Percentiles rank a stretch among this genome's conserved stretches.
Evolutionary conservation across 257 asterid genomes (phyloP).

Genomic region (Asclepias syriaca): DNA sequence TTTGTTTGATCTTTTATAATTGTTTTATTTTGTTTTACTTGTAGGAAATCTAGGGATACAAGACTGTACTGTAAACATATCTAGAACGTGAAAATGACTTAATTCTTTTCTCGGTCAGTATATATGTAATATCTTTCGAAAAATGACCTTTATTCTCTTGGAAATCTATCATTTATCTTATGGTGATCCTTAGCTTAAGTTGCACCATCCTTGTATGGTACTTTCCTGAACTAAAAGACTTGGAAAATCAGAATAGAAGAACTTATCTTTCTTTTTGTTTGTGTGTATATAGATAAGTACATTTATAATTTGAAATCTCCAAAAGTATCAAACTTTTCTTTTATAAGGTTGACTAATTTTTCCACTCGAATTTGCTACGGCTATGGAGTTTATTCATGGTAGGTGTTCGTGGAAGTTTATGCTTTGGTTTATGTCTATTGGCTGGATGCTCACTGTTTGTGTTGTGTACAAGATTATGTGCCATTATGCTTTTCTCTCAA

Average conservation of each 20-base stretch:
- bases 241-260: not conserved
- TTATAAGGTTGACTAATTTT: not conserved
- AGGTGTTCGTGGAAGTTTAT: not conserved
- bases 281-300: too few species aligned
- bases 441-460: too few species aligned
- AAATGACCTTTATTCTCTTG: not conserved
- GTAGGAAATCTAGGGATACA: not conserved
- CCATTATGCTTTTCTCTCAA: not conserved
- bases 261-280: not conserved
- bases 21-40: too few species aligned
- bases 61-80: not conserved
- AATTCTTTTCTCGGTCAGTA: not conserved
- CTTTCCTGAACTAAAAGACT: not conserved
- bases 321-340: not conserved
- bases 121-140: not conserved
- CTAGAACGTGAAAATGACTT: not conserved
- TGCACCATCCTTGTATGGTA: not conserved
- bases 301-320: too few species aligned
- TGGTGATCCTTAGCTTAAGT: not conserved
- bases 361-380: not conserved
- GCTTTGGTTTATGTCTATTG: not conserved
- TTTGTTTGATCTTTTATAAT: not conserved
- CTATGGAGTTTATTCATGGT: not conserved
- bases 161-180: not conserved
- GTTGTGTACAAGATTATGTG: not conserved